phyloP scores from a whole-genome alignment of 108 stramenopile genomes.

The Cyclotella cryptica region DNA sequence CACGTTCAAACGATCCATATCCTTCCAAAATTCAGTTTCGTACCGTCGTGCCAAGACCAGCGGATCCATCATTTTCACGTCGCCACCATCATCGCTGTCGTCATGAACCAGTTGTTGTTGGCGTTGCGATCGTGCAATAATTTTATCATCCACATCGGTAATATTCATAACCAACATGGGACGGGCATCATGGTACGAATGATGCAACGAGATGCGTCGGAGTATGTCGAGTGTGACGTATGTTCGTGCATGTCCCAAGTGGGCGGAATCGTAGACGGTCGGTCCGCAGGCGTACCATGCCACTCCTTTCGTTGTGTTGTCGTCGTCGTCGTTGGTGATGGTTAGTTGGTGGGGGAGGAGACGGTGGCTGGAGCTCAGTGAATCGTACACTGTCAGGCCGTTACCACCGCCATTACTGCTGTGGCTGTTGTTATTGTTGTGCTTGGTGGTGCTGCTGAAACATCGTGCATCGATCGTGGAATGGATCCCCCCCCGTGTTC shows the following conservation, averaged over 20 bases:
- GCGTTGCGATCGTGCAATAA: constrained; percentile 67
- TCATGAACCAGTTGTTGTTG: not conserved
- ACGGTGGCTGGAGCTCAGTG: constrained; percentile 26
- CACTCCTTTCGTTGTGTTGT: constrained; percentile 38
- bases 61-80: constrained; percentile 64
- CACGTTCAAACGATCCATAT: constrained; percentile 75
- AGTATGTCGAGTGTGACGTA: constrained; percentile 96
- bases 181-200: constrained; percentile 19
- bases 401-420: too few relatives aligned
- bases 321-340: constrained; percentile 2
- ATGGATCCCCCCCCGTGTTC: too few relatives aligned
- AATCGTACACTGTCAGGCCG: constrained; percentile 33
- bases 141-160: constrained; percentile 99
- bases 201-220: constrained; percentile 79
- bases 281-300: constrained; percentile 99
- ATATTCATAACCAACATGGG: constrained; percentile 90
- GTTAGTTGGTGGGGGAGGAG: constrained; percentile 4
- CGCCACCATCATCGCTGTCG: constrained; percentile 39
- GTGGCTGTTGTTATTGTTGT: too few relatives aligned
- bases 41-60: constrained; percentile 66
- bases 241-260: constrained; percentile 96
- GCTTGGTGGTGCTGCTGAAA: too few relatives aligned
- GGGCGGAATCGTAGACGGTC: constrained; percentile 96
- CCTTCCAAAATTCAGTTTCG: constrained; percentile 82
- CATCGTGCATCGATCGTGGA: too few relatives aligned